These are phyloP conservation scores for Epichloe sylvatica DNA, from an alignment of 2,329 filamentous ascomycete genomes.

Conservation along the genomic window DNA sequence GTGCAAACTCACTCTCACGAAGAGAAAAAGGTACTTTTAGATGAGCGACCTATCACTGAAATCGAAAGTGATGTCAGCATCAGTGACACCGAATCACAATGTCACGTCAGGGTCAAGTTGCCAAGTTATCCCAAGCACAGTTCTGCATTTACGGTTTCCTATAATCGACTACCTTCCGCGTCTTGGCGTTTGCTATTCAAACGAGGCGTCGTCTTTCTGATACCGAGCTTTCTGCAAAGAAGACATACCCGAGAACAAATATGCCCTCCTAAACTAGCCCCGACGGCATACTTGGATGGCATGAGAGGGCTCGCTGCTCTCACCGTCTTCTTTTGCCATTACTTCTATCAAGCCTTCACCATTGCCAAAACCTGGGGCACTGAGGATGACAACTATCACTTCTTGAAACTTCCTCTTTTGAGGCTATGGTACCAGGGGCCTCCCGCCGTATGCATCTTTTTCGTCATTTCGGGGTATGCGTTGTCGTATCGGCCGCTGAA, in stretches of 20 bases:
- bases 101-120: constrained; percentile 11
- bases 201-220: constrained; percentile 29
- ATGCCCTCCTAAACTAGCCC: constrained; percentile 28
- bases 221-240: constrained; percentile 40
- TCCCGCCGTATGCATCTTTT: constrained; percentile 46
- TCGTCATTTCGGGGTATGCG: constrained; percentile 48
- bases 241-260: constrained; percentile 27
- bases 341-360: constrained; percentile 36
- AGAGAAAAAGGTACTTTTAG: constrained; percentile 31
- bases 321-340: constrained; percentile 44
- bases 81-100: constrained; percentile 25
- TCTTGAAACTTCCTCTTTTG: constrained; percentile 39
- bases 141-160: constrained; percentile 16
- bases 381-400: constrained; percentile 27
- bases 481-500: constrained; percentile 40
- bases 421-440: constrained; percentile 41
- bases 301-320: constrained; percentile 43
- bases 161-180: constrained; percentile 17
- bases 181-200: constrained; percentile 25
- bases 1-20: constrained; percentile 23
- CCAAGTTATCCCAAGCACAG: constrained; percentile 7
- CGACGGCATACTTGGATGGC: constrained; percentile 44
- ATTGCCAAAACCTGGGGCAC: constrained; percentile 38
- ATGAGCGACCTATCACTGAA: constrained; percentile 31
- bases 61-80: constrained; percentile 28